Evolutionary conservation across 2,329 filamentous ascomycete genomes (phyloP).

Genomic region (Dactylella cylindrospora): DNA sequence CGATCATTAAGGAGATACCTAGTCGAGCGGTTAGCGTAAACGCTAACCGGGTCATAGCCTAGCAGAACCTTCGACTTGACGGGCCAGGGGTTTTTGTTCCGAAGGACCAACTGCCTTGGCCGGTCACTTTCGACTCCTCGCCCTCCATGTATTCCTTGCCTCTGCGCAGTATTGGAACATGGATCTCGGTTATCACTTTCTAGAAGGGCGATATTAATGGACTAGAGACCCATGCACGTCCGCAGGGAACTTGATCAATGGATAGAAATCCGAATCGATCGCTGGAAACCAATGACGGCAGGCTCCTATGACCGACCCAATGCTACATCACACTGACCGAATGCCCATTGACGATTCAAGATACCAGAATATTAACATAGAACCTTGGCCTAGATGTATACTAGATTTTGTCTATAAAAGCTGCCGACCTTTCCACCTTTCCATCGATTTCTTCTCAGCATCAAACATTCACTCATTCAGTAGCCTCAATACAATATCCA

Average conservation of each 20-base stretch:
- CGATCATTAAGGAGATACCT: too few relatives aligned
- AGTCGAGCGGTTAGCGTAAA: too few relatives aligned
- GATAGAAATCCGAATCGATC: background rate
- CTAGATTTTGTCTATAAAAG: constrained; percentile 37
- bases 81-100: too few relatives aligned
- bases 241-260: constrained; percentile 31
- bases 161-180: too few relatives aligned
- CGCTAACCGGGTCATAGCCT: too few relatives aligned
- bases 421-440: constrained; percentile 17
- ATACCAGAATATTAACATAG: constrained; percentile 1
- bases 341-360: constrained; percentile 7
- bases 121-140: too few relatives aligned
- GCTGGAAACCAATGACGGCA: constrained; percentile 4
- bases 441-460: background rate
- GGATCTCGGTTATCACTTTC: constrained; percentile 34
- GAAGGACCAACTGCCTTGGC: too few relatives aligned
- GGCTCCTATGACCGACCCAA: constrained; percentile 1
- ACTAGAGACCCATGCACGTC: constrained; percentile 7
- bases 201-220: constrained; percentile 30
- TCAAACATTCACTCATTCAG: background rate
- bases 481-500: constrained; percentile 11
- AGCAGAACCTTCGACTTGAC: too few relatives aligned
- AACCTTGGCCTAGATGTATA: too few relatives aligned
- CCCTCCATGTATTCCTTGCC: too few relatives aligned
- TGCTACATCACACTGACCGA: constrained; percentile 1